Evolutionary conservation across 257 asterid species (phyloP).

Genomic region (Anisodus tanguticus): DNA sequence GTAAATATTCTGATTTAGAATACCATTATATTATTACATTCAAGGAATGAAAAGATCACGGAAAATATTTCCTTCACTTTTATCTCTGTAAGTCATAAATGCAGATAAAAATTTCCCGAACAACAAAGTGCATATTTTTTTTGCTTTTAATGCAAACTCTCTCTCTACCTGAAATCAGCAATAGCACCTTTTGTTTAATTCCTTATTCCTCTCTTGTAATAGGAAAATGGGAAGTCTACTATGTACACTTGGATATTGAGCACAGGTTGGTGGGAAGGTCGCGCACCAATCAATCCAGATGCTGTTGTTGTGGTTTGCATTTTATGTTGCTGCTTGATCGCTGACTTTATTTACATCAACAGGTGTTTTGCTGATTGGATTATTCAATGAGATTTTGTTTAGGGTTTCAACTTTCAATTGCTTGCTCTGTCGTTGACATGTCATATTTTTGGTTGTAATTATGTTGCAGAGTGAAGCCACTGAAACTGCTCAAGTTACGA

Average conservation of each 20-base stretch:
- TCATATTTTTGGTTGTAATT: neutral
- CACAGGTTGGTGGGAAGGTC: constrained; percentile 92
- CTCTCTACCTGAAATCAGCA: neutral
- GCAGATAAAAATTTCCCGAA: neutral
- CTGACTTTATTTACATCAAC: constrained; percentile 72
- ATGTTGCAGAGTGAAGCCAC: constrained; percentile 57
- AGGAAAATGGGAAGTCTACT: constrained; percentile 88
- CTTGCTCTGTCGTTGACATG: constrained; percentile 10
- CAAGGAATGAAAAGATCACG: too few relatives aligned
- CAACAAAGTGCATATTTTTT: neutral
- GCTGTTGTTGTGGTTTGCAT: constrained; percentile 70
- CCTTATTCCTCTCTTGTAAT: constrained; percentile 19
- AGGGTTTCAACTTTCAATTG: neutral
- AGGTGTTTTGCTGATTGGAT: constrained; percentile 47
- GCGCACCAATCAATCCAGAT: constrained; percentile 72
- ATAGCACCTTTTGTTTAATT: neutral
- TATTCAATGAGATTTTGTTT: neutral
- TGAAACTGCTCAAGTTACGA: constrained; percentile 46
- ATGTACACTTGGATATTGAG: constrained; percentile 87
- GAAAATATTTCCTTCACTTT: neutral
- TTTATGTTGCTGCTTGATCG: constrained; percentile 60
- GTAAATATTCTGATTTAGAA: too few relatives aligned
- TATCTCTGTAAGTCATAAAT: neutral
- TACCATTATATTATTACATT: too few relatives aligned
- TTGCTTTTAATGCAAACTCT: neutral